Conservation (phyloP, 2,329 filamentous ascomycete genomes). For the Biscogniauxia mediterranea region DNA sequence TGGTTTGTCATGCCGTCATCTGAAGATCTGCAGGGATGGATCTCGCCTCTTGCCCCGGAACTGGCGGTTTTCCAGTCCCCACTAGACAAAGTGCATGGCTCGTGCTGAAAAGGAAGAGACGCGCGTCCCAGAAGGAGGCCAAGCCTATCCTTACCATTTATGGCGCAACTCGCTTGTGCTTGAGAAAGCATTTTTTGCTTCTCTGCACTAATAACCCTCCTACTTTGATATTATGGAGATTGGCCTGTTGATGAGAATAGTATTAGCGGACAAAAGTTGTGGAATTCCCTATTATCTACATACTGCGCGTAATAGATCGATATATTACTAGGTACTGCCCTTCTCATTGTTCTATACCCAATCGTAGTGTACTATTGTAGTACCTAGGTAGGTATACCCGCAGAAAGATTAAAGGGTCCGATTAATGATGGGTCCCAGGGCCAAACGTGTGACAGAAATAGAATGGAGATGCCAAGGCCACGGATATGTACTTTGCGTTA, state of each 20-base stretch:
- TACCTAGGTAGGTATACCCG: background rate
- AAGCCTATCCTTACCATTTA: constrained; percentile 14
- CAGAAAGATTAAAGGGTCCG: background rate
- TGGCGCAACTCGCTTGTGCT: constrained; percentile 1
- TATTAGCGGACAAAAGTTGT: no score
- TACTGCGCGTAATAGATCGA: no score
- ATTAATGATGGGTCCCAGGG: background rate
- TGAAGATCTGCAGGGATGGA: background rate
- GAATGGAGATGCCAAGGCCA: background rate
- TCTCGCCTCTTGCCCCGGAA: background rate
- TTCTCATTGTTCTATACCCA: no score
- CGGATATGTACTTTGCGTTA: constrained; percentile 3
- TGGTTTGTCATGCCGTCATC: background rate
- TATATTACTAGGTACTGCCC: no score
- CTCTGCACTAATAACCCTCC: no score
- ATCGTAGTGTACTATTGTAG: no score
- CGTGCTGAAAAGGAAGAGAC: constrained; percentile 18
- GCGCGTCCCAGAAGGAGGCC: constrained; percentile 22
- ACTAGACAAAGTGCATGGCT: constrained; percentile 17
- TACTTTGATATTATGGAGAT: no score
- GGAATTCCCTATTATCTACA: no score
- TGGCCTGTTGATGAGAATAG: no score
- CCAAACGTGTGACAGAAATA: background rate
- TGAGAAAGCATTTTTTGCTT: background rate
- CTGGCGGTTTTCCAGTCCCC: constrained; percentile 4